Evolutionary conservation across 1,139 yeast genomes (phyloP).

Genomic region (Candida sp.): DNA sequence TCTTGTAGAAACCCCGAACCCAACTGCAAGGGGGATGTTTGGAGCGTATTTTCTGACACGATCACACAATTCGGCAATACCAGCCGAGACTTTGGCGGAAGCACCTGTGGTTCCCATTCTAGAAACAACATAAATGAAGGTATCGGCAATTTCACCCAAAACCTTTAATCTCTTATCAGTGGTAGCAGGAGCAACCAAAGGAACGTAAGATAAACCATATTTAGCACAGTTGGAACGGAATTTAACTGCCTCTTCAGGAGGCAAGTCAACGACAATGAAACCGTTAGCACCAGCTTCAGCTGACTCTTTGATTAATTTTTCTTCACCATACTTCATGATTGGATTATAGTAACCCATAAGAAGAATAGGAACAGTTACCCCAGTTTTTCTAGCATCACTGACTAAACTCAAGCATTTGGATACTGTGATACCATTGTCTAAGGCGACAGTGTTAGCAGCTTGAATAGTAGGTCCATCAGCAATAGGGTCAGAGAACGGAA

Average conservation of each 20-base stretch:
- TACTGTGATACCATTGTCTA: slow-evolving; percentile 79
- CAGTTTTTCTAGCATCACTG: slow-evolving; percentile 68
- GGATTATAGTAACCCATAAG: slow-evolving; percentile 99
- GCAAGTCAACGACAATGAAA: slow-evolving; percentile 89
- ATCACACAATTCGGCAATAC: slow-evolving; percentile 64
- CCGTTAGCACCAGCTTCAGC: slow-evolving; percentile 93
- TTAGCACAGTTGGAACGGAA: slow-evolving; percentile 72
- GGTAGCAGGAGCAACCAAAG: slow-evolving; percentile 95
- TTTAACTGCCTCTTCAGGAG: slow-evolving; percentile 95
- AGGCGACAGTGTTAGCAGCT: slow-evolving; percentile 74
- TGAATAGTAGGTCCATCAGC: slow-evolving; percentile 99
- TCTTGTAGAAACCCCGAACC: slow-evolving; percentile 94
- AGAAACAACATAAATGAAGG: slow-evolving; percentile 93
- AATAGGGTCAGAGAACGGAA: slow-evolving; percentile 98
- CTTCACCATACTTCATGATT: slow-evolving; percentile 85
- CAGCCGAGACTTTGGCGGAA: slow-evolving; percentile 56
- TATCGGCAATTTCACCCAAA: slow-evolving; percentile 83
- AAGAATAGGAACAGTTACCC: slow-evolving; percentile 84
- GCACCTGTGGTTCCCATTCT: slow-evolving; percentile 99
- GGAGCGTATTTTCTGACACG: slow-evolving; percentile 69
- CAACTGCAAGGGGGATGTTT: slow-evolving; percentile 88
- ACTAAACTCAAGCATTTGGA: slow-evolving; percentile 67
- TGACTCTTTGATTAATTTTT: slow-evolving; percentile 71
- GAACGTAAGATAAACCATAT: slow-evolving; percentile 78
- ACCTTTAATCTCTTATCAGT: slow-evolving; percentile 81